Conservation (phyloP, 805 yeast species). For the Yarrowia deformans region DNA sequence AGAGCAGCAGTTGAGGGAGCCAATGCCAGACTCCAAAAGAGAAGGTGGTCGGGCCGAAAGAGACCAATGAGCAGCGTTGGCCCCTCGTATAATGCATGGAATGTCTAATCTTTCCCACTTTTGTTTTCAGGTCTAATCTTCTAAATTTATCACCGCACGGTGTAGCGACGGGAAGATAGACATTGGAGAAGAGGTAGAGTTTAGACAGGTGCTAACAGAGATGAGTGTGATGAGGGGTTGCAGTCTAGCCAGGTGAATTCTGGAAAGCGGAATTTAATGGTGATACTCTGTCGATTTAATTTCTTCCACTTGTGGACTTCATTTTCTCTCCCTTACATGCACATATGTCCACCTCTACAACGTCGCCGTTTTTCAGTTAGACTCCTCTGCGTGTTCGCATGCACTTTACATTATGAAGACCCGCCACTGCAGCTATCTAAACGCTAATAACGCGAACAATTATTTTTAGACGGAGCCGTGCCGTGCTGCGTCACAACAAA, state of each 20-base stretch:
- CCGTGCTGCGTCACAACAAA: constrained; percentile 22
- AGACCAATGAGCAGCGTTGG: neutral
- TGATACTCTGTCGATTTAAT: rapidly evolving
- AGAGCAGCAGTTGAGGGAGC: neutral
- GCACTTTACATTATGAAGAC: neutral
- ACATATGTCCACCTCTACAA: neutral
- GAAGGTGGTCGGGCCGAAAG: neutral
- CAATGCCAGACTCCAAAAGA: neutral
- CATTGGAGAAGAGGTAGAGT: neutral
- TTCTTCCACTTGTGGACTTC: neutral
- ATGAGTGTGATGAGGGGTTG: neutral
- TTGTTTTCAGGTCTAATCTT: constrained; percentile 15
- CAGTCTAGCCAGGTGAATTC: neutral
- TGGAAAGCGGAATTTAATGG: neutral
- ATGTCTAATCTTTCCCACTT: constrained; percentile 1
- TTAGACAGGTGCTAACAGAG: neutral
- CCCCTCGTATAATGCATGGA: constrained; percentile 31
- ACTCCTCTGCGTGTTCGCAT: neutral
- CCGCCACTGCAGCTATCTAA: constrained; percentile 14
- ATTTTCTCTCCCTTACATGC: too few species aligned
- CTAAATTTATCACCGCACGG: constrained; percentile 8
- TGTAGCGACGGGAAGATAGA: too few species aligned
- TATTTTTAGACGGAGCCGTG: constrained; percentile 31
- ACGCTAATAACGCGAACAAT: constrained; percentile 5
- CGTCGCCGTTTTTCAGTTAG: neutral